A percentile compares a stretch with the other conserved stretches of the same genome.
Conservation (phyloP, 768 basidiomycete genomes). For the Lyophyllum decastes region DNA sequence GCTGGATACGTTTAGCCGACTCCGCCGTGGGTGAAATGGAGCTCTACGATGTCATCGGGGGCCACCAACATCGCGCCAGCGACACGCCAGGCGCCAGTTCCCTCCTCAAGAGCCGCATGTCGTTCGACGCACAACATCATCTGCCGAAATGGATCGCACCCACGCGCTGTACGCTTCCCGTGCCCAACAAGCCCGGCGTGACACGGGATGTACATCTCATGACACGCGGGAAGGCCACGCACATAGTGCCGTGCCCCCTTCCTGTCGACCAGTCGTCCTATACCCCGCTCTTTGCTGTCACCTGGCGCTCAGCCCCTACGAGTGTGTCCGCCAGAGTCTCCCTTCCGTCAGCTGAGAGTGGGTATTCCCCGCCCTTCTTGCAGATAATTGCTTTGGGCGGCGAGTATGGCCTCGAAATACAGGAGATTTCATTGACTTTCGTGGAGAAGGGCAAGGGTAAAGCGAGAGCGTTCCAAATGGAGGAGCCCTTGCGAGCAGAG, state of each 20-base stretch:
- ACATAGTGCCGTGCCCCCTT: conserved; percentile 68
- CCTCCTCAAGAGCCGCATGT: conserved; percentile 39
- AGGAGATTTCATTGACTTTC: conserved; percentile 61
- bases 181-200: conserved; percentile 29
- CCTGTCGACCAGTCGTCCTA: conserved; percentile 47
- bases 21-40: conserved; percentile 81
- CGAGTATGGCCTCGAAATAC: conserved; percentile 72
- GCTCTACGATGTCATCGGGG: conserved; percentile 45
- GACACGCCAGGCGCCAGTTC: conserved; percentile 21
- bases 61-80: conserved; percentile 24
- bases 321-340: conserved; percentile 56
- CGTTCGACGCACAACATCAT: conserved; percentile 24
- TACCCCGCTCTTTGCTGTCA: conserved; percentile 54
- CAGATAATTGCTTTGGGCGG: conserved; percentile 68
- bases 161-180: conserved; percentile 46
- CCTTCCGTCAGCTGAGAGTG: conserved; percentile 26
- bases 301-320: conserved; percentile 62
- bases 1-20: conserved; percentile 79
- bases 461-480: conserved; percentile 33
- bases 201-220: conserved; percentile 57
- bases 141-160: conserved; percentile 55
- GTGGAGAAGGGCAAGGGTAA: conserved; percentile 53
- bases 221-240: conserved; percentile 69
- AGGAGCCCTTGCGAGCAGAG: conserved; percentile 54
- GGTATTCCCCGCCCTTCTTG: conserved; percentile 44